Conservation (phyloP, 495 filamentous ascomycete species). For the Lasiosphaeria ovina region DNA sequence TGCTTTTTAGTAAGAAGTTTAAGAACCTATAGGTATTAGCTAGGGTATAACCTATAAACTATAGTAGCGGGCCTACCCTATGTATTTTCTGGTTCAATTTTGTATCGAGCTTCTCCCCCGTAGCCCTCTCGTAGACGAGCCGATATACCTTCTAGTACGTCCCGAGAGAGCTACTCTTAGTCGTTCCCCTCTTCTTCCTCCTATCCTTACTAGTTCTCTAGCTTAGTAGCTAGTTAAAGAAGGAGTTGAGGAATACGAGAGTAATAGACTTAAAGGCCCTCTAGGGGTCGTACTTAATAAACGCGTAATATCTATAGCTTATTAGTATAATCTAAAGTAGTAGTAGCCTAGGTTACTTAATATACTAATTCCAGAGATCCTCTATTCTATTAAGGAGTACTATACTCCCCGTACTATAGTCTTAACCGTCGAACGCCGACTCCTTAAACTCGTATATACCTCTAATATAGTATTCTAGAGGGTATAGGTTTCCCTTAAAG, state of each 20-base stretch:
- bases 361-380: slow-evolving; percentile 9
- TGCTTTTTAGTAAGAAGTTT: slow-evolving; percentile 12
- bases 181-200: slow-evolving; percentile 10
- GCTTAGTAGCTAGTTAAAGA: slow-evolving; percentile 11
- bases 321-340: slow-evolving; percentile 5
- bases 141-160: slow-evolving; percentile 10
- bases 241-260: slow-evolving; percentile 4
- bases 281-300: slow-evolving; percentile 2
- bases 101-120: slow-evolving; percentile 7
- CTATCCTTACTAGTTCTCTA: slow-evolving; percentile 6
- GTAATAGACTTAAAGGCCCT: slow-evolving; percentile 5
- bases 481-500: slow-evolving; percentile 11
- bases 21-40: slow-evolving; percentile 10
- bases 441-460: slow-evolving; percentile 4
- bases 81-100: slow-evolving; percentile 12
- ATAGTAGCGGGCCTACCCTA: slow-evolving; percentile 2
- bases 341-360: neutral
- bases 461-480: slow-evolving; percentile 7
- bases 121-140: slow-evolving; percentile 12
- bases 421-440: slow-evolving; percentile 9
- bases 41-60: slow-evolving; percentile 1
- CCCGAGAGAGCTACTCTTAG: slow-evolving; percentile 9
- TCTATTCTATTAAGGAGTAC: slow-evolving; percentile 14
- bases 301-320: slow-evolving; percentile 13
- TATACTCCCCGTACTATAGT: slow-evolving; percentile 11